These are phyloP conservation scores for Solanum appendiculatum DNA, from an alignment of 257 asterid species.

Conservation along the genomic window DNA sequence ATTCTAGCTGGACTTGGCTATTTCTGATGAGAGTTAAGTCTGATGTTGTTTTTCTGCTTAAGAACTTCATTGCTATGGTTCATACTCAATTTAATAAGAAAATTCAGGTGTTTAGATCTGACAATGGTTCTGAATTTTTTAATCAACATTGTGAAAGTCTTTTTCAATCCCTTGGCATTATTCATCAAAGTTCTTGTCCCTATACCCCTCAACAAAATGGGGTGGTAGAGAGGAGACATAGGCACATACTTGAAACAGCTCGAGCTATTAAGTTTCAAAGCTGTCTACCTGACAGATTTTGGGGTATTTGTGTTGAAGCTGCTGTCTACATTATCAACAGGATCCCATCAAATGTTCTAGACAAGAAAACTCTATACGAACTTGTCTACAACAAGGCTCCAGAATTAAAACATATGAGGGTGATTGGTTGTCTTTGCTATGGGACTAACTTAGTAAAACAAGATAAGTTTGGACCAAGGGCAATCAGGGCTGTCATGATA, in stretches of 20 bases:
- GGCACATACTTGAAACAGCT: neutral
- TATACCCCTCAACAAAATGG: neutral
- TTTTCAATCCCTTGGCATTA: neutral
- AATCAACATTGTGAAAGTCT: neutral
- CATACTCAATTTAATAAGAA: neutral
- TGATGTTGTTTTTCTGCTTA: neutral
- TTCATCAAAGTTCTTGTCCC: neutral
- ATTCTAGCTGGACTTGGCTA: neutral
- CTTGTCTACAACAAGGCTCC: no score
- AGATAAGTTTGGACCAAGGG: neutral
- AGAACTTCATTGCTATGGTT: neutral
- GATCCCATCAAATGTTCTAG: neutral
- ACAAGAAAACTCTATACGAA: neutral
- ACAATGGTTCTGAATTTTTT: neutral
- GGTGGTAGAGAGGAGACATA: neutral
- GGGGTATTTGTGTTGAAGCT: neutral
- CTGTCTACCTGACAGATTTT: no score
- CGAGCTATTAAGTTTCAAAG: neutral
- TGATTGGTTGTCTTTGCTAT: neutral
- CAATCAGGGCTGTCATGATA: no score
- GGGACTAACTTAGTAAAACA: neutral
- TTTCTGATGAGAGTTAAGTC: neutral
- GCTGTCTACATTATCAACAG: neutral
- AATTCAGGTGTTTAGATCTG: no score
- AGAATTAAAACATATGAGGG: neutral